A percentile compares a stretch with the other conserved stretches of the same genome.
phyloP scores from a whole-genome alignment of 176 grass and related monocot genomes.

The Ensete glaucum region DNA sequence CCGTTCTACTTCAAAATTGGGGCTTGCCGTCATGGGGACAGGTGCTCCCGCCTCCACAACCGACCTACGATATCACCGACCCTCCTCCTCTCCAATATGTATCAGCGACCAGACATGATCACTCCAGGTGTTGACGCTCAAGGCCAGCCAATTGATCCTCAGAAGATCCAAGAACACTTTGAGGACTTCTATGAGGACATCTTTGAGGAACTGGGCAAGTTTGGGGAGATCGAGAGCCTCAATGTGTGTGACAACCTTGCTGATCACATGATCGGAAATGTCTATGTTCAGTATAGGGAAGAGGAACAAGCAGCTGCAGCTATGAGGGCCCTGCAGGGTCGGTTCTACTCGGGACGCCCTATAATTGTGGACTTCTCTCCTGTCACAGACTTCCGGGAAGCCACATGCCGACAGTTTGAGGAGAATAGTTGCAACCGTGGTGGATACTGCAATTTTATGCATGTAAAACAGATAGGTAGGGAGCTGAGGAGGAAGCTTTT shows the following conservation, averaged over 20 bases:
- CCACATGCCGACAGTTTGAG: constrained; percentile 18
- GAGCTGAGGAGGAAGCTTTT: constrained; percentile 17
- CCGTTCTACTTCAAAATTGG: constrained; percentile 26
- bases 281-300: constrained; percentile 21
- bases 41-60: constrained; percentile 25
- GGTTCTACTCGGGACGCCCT: constrained; percentile 16
- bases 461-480: constrained; percentile 21
- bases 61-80: constrained; percentile 18
- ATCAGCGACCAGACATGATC: constrained; percentile 21
- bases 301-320: constrained; percentile 17
- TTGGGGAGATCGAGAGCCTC: constrained; percentile 19
- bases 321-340: constrained; percentile 18
- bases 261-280: constrained; percentile 24
- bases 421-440: constrained; percentile 24
- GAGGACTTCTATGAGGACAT: constrained; percentile 28
- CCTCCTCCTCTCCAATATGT: constrained; percentile 25
- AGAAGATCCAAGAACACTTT: constrained; percentile 18
- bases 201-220: constrained; percentile 23
- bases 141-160: constrained; percentile 14
- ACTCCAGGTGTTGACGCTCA: constrained; percentile 16
- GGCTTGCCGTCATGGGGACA: constrained; percentile 19
- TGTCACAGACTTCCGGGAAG: constrained; percentile 12
- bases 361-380: constrained; percentile 25
- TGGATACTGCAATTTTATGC: constrained; percentile 25
- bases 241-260: constrained; percentile 24